Percentiles rank a stretch among this genome's conserved stretches.
These are phyloP conservation scores for Pythium folliculosum DNA, from an alignment of 352 stramenopile species.

Conservation along the genomic window DNA sequence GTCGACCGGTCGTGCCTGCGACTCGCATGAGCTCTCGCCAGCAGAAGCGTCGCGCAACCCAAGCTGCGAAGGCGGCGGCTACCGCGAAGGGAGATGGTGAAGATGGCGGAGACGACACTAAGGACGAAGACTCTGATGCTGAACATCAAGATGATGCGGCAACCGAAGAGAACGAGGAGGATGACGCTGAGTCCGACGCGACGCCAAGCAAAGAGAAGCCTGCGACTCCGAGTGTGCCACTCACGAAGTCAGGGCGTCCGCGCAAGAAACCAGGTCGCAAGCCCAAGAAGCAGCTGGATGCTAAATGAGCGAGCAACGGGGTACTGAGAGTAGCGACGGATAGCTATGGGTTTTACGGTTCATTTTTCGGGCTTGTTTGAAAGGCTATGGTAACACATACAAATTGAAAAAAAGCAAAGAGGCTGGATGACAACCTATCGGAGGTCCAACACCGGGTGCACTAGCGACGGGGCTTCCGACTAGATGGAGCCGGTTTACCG, in stretches of 20 bases:
- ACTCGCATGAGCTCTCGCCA: slow-evolving; percentile 72
- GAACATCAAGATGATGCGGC: slow-evolving; percentile 18
- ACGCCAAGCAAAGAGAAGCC: not conserved
- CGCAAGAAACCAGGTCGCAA: slow-evolving; percentile 66
- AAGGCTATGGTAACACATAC: slow-evolving; percentile 21
- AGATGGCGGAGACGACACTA: slow-evolving; percentile 22
- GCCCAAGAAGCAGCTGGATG: slow-evolving; percentile 25
- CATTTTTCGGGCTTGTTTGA: slow-evolving; percentile 9
- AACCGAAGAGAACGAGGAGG: slow-evolving; percentile 20
- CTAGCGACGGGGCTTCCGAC: not conserved
- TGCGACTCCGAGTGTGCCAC: slow-evolving; percentile 16
- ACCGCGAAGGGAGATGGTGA: slow-evolving; percentile 20
- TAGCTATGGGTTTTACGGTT: slow-evolving; percentile 5
- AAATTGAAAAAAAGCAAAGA: slow-evolving; percentile 12
- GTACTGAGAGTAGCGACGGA: not conserved
- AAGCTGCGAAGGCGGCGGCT: slow-evolving; percentile 34
- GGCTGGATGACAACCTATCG: not conserved
- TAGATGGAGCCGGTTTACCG: not conserved
- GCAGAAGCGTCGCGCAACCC: slow-evolving; percentile 52
- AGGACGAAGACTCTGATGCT: slow-evolving; percentile 23
- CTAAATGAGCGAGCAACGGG: not conserved
- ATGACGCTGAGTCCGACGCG: slow-evolving; percentile 24
- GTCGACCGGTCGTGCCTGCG: slow-evolving; percentile 44
- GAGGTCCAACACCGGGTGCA: not conserved
- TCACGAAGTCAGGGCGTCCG: slow-evolving; percentile 44